These are phyloP conservation scores for Glarea lozoyensis DNA, from an alignment of 495 filamentous ascomycete genomes.

Conservation along the genomic window DNA sequence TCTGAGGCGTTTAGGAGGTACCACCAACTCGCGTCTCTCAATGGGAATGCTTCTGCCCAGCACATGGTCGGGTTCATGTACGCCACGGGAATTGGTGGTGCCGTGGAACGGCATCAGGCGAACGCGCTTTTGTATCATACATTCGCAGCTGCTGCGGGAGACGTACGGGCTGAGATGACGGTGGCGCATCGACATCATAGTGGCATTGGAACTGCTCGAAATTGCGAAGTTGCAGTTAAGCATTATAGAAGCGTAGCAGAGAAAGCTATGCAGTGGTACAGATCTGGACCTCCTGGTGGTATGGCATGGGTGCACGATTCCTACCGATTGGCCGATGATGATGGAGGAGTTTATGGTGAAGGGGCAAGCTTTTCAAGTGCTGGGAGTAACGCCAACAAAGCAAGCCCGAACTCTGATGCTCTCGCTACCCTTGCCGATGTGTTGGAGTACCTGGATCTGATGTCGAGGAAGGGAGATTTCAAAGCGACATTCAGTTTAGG, in stretches of 20 bases:
- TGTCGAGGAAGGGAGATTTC: slow-evolving; percentile 88
- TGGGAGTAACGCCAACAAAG: slow-evolving; percentile 71
- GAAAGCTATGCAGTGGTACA: slow-evolving; percentile 78
- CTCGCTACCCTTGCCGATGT: slow-evolving; percentile 86
- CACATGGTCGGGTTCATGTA: slow-evolving; percentile 97
- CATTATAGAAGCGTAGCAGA: slow-evolving; percentile 93
- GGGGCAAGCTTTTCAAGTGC: slow-evolving; percentile 88
- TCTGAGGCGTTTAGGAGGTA: slow-evolving; percentile 75
- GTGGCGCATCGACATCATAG: slow-evolving; percentile 77
- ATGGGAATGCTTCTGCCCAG: slow-evolving; percentile 86
- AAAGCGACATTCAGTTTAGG: slow-evolving; percentile 87
- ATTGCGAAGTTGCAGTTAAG: slow-evolving; percentile 74
- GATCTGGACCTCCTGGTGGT: slow-evolving; percentile 87
- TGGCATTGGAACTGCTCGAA: slow-evolving; percentile 76
- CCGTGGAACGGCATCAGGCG: slow-evolving; percentile 81
- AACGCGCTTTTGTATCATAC: slow-evolving; percentile 90
- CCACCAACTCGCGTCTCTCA: slow-evolving; percentile 60
- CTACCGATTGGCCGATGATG: slow-evolving; percentile 77
- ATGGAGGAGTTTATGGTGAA: slow-evolving; percentile 89
- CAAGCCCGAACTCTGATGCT: slow-evolving; percentile 57
- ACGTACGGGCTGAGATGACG: slow-evolving; percentile 88
- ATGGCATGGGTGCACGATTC: slow-evolving; percentile 63
- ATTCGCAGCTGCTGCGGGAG: slow-evolving; percentile 78
- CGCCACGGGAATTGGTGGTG: slow-evolving; percentile 79
- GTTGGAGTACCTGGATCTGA: slow-evolving; percentile 86